phyloP scores from a whole-genome alignment of 192 early-diverging fungal genomes.

The Coemansia umbellata region DNA sequence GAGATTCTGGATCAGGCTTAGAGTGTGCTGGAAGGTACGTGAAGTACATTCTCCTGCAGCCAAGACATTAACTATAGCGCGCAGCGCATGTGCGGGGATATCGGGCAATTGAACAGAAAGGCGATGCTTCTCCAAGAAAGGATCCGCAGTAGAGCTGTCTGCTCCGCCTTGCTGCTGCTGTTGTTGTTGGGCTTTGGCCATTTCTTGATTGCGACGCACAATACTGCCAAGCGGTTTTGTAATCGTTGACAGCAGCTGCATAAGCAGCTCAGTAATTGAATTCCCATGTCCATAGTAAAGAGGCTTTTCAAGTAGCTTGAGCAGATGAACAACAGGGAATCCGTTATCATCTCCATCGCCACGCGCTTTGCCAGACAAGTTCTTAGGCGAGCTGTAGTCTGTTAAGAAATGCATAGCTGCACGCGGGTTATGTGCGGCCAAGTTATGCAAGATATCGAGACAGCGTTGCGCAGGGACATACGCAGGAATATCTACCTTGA shows the following conservation, averaged over 20 bases:
- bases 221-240: conserved; percentile 70
- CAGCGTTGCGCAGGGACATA: conserved; percentile 88
- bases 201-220: conserved; percentile 47
- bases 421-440: conserved; percentile 72
- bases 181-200: conserved; percentile 26
- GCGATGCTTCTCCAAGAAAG: not conserved
- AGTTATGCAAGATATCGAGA: conserved; percentile 75
- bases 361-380: conserved; percentile 45
- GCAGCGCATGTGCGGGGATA: conserved; percentile 80
- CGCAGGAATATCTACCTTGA: conserved; percentile 64
- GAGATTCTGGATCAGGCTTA: conserved; percentile 86
- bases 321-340: conserved; percentile 63
- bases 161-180: conserved; percentile 6
- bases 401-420: conserved; percentile 68
- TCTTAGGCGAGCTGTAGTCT: conserved; percentile 27
- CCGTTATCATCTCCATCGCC: conserved; percentile 62
- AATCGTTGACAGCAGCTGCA: conserved; percentile 78
- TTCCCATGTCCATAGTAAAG: conserved; percentile 74
- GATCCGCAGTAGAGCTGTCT: conserved; percentile 2
- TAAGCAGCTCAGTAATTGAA: conserved; percentile 79
- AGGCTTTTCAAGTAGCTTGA: conserved; percentile 80
- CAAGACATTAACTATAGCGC: conserved; percentile 83
- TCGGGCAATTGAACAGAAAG: conserved; percentile 62
- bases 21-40: conserved; percentile 91
- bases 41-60: conserved; percentile 87